A percentile compares a stretch with the other conserved stretches of the same genome.
Conservation (phyloP, 768 basidiomycete species). For the Glaciozyma martinii region DNA sequence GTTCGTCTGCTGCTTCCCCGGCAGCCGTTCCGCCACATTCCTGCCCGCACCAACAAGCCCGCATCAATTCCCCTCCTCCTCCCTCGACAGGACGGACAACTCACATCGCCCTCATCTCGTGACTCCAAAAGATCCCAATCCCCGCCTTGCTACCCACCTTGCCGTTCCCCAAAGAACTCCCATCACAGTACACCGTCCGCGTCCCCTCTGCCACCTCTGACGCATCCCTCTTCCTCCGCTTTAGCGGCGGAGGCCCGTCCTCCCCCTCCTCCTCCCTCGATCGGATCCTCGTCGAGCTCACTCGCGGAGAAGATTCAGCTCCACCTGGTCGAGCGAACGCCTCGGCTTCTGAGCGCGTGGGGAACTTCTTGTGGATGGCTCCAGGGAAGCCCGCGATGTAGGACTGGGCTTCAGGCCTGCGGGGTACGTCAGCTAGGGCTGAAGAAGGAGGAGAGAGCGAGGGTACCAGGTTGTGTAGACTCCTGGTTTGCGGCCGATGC, state of each 20-base stretch:
- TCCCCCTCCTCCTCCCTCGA: neutral
- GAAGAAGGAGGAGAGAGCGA: neutral
- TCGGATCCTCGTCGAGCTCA: neutral
- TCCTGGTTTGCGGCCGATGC: constrained; percentile 54
- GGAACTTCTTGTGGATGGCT: constrained; percentile 62
- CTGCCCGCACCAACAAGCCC: neutral
- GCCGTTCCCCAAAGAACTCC: constrained; percentile 79
- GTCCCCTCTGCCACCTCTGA: neutral
- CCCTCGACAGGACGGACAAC: neutral
- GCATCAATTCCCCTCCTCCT: neutral
- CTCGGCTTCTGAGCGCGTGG: constrained; percentile 50
- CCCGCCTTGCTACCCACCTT: constrained; percentile 59
- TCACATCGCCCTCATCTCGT: constrained; percentile 10
- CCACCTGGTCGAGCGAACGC: constrained; percentile 43
- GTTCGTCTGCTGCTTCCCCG: constrained; percentile 55
- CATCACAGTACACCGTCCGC: constrained; percentile 71
- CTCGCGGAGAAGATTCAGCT: neutral
- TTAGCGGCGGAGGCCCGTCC: neutral
- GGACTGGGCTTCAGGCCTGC: constrained; percentile 61
- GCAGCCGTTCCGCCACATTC: constrained; percentile 25
- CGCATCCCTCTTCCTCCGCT: too few species aligned
- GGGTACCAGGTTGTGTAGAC: constrained; percentile 62
- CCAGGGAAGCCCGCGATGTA: constrained; percentile 59
- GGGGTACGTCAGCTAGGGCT: neutral
- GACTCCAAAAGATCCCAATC: constrained; percentile 83